Evolutionary conservation across 2,329 filamentous ascomycete species (phyloP), one percentile per base, ranked within the genome.

Genomic region (Raffaelea ambrosiae): DNA sequence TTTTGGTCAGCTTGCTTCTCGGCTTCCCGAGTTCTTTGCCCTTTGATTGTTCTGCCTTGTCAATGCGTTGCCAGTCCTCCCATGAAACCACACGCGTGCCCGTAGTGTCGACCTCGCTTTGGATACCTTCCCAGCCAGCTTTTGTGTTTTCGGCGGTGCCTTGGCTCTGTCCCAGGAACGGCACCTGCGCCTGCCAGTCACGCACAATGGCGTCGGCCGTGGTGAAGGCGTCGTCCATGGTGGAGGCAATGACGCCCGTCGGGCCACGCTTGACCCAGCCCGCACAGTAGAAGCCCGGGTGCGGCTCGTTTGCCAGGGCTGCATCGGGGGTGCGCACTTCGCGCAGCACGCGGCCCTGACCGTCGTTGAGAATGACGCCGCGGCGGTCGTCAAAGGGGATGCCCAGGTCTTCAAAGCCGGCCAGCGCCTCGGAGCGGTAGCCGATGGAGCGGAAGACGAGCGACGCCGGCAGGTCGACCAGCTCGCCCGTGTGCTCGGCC

Each of bases 251-350:
- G 3, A 97, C 90, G 3, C 93, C 93, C 0, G 89, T 96, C 0
- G 93, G 91, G 0, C 93, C 93, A 33, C 85, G 79, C 69, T 97
- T 97, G 10, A 96, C 89, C 93, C 93, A 98, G 0, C 93, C 93
- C 16, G 91, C 86, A 55, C 89, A 95, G 66, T 98, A 98, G 23
- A 95, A 65, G 0, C 91, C 88, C 0, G 83, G 79, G 59, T 62
- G 77, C 60, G 54, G 70, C 58, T 52, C 73, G 66, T 54, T 70
- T 57, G 46, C 72, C 58, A 50, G 63, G 54, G 55, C 63, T 53
- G 61, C 51, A 54, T 61, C 56, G 18, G 45, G 58, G 39, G 51
- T 58, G 51, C 48, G 59, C 57, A 54, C 65, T 57, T 56, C 69
- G 58, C 58, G 70, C 48, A 63, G 63, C 19, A 94, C 79, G 44